Base-by-base conservation (phyloP, 2,329 filamentous ascomycete genomes). In the Aspergillus aculeatinus region DNA sequence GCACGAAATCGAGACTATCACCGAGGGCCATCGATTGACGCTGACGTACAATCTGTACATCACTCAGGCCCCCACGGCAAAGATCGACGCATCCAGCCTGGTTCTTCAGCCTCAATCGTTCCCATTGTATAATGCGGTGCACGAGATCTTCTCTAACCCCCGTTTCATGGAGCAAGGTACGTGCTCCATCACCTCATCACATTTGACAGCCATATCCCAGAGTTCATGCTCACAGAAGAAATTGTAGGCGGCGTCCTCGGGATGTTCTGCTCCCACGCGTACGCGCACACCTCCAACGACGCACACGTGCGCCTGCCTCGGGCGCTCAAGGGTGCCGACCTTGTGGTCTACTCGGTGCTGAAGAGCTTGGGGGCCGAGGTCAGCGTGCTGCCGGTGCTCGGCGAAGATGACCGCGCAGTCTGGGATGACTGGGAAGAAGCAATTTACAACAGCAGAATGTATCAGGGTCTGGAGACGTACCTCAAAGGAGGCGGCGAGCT, bases 11-110 rank as follows among this genome's bases (percentile, higher is more conserved):
- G 65, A 79, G 0, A 76, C 80, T 14, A 79, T 88, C 5, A 81
- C 72, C 0, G 63, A 71, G 1, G 84, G 85, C 0, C 77, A 87
- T 59, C 80, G 83, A 0, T 62, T 88, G 16, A 87, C 83, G 0
- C 68, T 88, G 23, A 87, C 84, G 0, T 87, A 88, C 72, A 87
- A 87, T 59, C 72, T 88, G 1, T 85, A 79, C 62, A 70, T 77
- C 11, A 71, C 73, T 2, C 68, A 72, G 23, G 72, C 76, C 4
- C 67, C 72, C n/a, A 75, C 73, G 9, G 65, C 53, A 49, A 63
- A 48, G 35, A 54, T 67, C 50, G 12, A 25, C 1, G 57, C 57
- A 35, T 52, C 47, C 12, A 62, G 47, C 50, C 59, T 55, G 6
- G 55, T 61, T n/a, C 65, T 79, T 39, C 70, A 79, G 57, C 67